phyloP scores from a whole-genome alignment of 2,329 filamentous ascomycete species.

The Nemania abortiva region DNA sequence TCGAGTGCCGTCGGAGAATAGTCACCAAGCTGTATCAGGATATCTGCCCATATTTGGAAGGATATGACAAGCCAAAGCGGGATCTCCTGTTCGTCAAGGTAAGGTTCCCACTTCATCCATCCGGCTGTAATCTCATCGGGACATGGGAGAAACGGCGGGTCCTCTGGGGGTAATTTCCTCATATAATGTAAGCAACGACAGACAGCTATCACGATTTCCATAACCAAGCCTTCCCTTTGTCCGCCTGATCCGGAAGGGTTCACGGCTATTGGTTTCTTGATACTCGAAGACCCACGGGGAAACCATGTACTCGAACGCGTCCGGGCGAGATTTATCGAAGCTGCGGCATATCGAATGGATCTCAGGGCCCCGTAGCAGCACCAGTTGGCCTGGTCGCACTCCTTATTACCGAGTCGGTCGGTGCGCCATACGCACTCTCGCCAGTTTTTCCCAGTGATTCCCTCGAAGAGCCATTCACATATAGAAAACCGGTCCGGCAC shows the following conservation, averaged over 20 bases:
- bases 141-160: constrained; percentile 10
- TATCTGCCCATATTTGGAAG: constrained; percentile 28
- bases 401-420: background rate
- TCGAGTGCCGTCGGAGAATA: background rate
- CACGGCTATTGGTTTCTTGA: too few species aligned
- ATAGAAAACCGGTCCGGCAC: background rate
- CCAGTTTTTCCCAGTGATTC: background rate
- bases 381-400: constrained; percentile 14
- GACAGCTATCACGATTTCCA: too few species aligned
- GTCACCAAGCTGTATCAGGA: background rate
- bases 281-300: too few species aligned
- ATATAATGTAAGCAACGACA: too few species aligned
- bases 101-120: constrained; percentile 2
- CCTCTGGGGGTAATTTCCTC: background rate
- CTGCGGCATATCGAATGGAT: background rate
- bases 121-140: constrained; percentile 22
- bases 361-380: constrained; percentile 12
- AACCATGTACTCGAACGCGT: too few species aligned
- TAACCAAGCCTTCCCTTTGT: too few species aligned
- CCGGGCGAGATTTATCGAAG: background rate
- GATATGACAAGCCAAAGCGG: constrained; percentile 26
- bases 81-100: background rate
- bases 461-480: constrained; percentile 17
- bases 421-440: too few species aligned
- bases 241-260: too few species aligned